Evolutionary conservation across 1,284 basidiomycete genomes (phyloP).

Genomic region (Ustilago curta): DNA sequence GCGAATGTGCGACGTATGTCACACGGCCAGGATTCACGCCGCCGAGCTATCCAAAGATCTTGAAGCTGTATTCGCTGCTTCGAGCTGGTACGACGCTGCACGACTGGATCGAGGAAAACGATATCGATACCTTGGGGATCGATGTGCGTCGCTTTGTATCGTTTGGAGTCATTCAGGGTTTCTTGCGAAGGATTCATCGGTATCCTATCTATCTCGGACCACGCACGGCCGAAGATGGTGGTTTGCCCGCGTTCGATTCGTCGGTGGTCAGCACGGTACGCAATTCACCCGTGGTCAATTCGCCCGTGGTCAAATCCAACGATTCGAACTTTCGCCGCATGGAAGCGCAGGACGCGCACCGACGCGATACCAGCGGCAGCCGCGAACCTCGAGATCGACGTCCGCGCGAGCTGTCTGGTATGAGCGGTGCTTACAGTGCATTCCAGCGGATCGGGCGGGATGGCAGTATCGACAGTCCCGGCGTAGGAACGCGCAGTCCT

Average conservation of each 20-base stretch:
- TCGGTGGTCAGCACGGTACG: slow-evolving; percentile 33
- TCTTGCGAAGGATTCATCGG: slow-evolving; percentile 88
- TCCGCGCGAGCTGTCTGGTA: slow-evolving; percentile 40
- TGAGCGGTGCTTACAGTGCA: slow-evolving; percentile 32
- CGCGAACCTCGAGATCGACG: slow-evolving; percentile 45
- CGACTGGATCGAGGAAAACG: slow-evolving; percentile 87
- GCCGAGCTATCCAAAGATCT: slow-evolving; percentile 72
- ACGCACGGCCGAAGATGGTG: slow-evolving; percentile 13
- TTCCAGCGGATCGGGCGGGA: slow-evolving; percentile 39
- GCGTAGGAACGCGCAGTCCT: slow-evolving; percentile 24
- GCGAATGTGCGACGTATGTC: slow-evolving; percentile 90
- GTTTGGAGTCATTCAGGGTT: slow-evolving; percentile 99
- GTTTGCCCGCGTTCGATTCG: slow-evolving; percentile 16
- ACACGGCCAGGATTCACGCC: slow-evolving; percentile 76
- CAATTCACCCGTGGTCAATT: slow-evolving; percentile 39
- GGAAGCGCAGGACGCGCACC: slow-evolving; percentile 1
- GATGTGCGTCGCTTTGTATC: slow-evolving; percentile 94
- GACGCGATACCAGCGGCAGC: slow-evolving; percentile 44
- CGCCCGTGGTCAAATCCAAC: slow-evolving; percentile 23
- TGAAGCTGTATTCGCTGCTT: slow-evolving; percentile 87
- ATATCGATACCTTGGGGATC: slow-evolving; percentile 75
- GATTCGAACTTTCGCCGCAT: slow-evolving; percentile 11
- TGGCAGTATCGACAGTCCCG: slow-evolving; percentile 42
- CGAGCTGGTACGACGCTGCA: slow-evolving; percentile 84
- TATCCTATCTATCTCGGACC: slow-evolving; percentile 80